phyloP scores from a whole-genome alignment of 2,329 filamentous ascomycete genomes.

The Daldinia sp. region DNA sequence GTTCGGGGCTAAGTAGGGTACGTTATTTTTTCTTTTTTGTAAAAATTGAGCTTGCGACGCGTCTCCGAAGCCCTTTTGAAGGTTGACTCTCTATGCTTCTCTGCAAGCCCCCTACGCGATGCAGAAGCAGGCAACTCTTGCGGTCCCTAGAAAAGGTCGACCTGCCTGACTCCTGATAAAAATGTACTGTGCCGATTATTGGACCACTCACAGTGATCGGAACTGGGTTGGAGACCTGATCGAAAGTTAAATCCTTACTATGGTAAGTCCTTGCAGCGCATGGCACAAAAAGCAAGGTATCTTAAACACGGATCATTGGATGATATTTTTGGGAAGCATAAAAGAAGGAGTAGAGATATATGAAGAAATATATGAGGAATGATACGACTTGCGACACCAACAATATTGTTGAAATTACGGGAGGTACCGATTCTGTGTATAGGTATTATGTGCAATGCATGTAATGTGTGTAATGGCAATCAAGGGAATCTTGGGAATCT shows the following conservation, averaged over 20 bases:
- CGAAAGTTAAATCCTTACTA: constrained; percentile 24
- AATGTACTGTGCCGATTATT: constrained; percentile 26
- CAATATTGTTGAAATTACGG: constrained; percentile 7
- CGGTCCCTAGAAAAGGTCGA: constrained; percentile 14
- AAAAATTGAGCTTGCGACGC: constrained; percentile 18
- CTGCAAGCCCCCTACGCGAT: constrained; percentile 33
- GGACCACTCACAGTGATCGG: constrained; percentile 34
- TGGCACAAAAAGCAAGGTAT: constrained; percentile 23
- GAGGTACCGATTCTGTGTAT: not conserved
- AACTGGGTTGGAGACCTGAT: constrained; percentile 26
- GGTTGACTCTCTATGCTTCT: constrained; percentile 10
- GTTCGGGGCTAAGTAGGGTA: constrained; percentile 17
- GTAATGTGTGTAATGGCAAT: no score
- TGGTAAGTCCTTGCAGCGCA: constrained; percentile 29
- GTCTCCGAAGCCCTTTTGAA: constrained; percentile 11
- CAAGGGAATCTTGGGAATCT: not conserved
- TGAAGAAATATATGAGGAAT: not conserved
- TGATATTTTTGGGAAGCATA: constrained; percentile 6
- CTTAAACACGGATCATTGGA: constrained; percentile 26
- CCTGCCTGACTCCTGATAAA: constrained; percentile 13
- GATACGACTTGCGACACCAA: constrained; percentile 24
- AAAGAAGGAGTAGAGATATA: constrained; percentile 5
- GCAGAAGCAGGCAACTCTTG: constrained; percentile 31
- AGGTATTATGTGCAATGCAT: not conserved
- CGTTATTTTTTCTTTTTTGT: constrained; percentile 11